phyloP scores from a whole-genome alignment of 345 rosid genomes.

The Gossypium turneri region DNA sequence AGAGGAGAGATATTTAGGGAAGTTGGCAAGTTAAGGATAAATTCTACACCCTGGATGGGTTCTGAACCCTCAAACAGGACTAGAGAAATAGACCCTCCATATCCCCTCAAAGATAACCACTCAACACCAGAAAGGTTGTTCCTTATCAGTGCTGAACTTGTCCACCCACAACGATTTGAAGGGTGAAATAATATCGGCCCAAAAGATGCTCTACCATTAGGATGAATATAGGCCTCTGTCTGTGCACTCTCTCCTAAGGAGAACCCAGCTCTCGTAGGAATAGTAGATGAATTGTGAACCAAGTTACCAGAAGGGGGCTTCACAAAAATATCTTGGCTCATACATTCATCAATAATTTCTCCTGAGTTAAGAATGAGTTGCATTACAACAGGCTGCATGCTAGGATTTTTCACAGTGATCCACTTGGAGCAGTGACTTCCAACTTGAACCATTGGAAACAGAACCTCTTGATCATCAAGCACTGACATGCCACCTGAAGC shows the following conservation, averaged over 20 bases:
- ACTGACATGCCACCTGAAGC: conserved; percentile 42
- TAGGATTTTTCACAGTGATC: conserved; percentile 70
- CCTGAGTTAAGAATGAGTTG: conserved; percentile 65
- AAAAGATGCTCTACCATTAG: conserved; percentile 46
- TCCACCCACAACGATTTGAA: conserved; percentile 58
- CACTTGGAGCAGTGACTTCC: conserved; percentile 45
- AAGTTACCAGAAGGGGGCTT: conserved; percentile 26
- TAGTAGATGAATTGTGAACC: conserved; percentile 19
- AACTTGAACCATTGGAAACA: conserved; percentile 46
- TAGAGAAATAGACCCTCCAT: conserved; percentile 51
- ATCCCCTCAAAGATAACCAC: conserved; percentile 62
- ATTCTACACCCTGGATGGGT: conserved; percentile 50
- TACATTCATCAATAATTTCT: conserved; percentile 55
- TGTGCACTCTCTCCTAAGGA: conserved; percentile 44
- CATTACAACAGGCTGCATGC: conserved; percentile 58
- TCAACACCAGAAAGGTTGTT: conserved; percentile 78
- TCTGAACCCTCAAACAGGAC: conserved; percentile 48
- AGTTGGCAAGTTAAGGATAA: conserved; percentile 39
- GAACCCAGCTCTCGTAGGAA: conserved; percentile 40
- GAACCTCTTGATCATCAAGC: conserved; percentile 45
- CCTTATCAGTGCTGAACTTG: conserved; percentile 59
- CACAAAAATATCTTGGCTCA: conserved; percentile 29
- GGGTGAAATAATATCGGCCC: conserved; percentile 69
- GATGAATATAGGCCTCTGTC: conserved; percentile 54
- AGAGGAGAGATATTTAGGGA: conserved; percentile 38